Evolutionary conservation across 495 filamentous ascomycete genomes (phyloP), one percentile per base, ranked within the genome.

Genomic region (Aspergillus panamensis): DNA sequence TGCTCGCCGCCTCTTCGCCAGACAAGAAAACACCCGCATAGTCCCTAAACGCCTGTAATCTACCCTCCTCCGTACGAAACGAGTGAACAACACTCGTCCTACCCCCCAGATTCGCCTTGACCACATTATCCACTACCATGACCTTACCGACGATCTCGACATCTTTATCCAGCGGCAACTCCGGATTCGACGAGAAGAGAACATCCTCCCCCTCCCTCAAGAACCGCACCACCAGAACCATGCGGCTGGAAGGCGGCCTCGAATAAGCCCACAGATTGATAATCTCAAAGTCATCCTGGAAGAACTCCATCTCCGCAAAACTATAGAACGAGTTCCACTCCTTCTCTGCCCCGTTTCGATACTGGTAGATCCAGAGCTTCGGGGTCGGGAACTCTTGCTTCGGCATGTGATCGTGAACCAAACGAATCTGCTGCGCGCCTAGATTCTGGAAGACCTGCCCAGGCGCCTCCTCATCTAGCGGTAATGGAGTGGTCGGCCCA

Each of bases 281-380:
- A 12, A 87, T 72, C 39, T 81, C 80, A 66, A 82, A 90, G 60
- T 89, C 88, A 39, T 71, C 65, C 48, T 78, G 80, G 25, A 82
- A 69, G 50, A 84, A 89, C 70, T 87, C 88, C 17, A 80, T 58
- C 58, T 84, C 77, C 3, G 74, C 71, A 65, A 90, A 89, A 45
- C 73, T 74, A 58, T 88, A 89, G 51, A 78, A 78, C 0, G 76
- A 68, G 45, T 77, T 71, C 82, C 85, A 91, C 32, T 72, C 68
- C 47, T 66, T 62, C 1, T 69, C 67, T 0, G 63, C 39, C 8
- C 68, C 59, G 56, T 82, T 78, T 0, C 81, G 75, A 63, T 81
- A 80, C 71, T 89, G 79, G 55, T 84, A 87, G 33, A 88, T 76
- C 86, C 85, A 89, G 25, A 82, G 63, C 53, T 77, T 77, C 25